Conservation (phyloP, 768 basidiomycete species). For the Aureoboletus auriporus region DNA sequence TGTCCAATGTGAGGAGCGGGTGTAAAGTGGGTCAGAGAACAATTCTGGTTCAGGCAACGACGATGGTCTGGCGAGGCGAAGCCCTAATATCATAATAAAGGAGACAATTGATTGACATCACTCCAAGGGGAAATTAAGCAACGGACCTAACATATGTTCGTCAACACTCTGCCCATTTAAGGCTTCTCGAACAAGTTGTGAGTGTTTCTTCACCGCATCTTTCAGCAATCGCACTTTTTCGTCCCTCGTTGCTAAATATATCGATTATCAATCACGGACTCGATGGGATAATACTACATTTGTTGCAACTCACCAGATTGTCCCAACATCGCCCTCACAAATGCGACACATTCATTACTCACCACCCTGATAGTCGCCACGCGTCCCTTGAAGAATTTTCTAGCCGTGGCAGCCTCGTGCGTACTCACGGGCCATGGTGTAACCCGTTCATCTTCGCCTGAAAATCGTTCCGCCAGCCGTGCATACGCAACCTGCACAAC, state of each 20-base stretch:
- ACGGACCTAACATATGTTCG: conserved; percentile 78
- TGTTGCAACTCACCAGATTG: conserved; percentile 24
- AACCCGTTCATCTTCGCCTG: conserved; percentile 13
- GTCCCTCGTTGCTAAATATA: conserved; percentile 25
- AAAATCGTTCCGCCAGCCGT: conserved; percentile 48
- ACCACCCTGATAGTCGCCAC: conserved; percentile 93
- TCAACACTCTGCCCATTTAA: conserved; percentile 76
- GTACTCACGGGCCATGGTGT: conserved; percentile 62
- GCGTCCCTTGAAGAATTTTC: conserved; percentile 82
- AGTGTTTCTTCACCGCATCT: conserved; percentile 61
- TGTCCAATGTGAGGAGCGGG: conserved; percentile 76
- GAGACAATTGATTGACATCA: not conserved
- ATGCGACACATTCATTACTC: conserved; percentile 70
- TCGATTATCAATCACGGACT: not conserved
- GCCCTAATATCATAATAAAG: too few relatives aligned
- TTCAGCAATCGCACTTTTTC: conserved; percentile 52
- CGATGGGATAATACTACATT: not conserved
- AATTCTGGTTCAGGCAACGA: conserved; percentile 66
- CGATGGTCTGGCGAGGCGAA: conserved; percentile 62
- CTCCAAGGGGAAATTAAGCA: not conserved
- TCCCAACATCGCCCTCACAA: conserved; percentile 73
- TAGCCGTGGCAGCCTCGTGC: conserved; percentile 93
- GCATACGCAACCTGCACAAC: conserved; percentile 86
- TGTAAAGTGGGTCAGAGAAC: conserved; percentile 72
- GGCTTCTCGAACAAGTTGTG: conserved; percentile 58